Conservation (phyloP, 2,329 filamentous ascomycete species). For the Hymenoscyphus fructigenus region DNA sequence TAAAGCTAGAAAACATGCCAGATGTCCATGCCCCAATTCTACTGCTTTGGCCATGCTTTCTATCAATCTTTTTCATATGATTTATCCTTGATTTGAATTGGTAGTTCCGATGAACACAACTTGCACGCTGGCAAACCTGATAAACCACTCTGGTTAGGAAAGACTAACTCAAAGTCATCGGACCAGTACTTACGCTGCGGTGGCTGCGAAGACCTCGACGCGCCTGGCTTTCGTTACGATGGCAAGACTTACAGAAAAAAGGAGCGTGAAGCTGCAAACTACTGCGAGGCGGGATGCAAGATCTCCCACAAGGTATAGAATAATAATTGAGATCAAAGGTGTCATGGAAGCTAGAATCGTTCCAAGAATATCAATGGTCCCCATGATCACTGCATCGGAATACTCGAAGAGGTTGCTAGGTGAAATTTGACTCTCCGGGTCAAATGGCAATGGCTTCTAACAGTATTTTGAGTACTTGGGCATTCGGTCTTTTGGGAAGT, state of each 20-base stretch:
- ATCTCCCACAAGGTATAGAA: slow-evolving; percentile 24
- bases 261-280: slow-evolving; percentile 33
- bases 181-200: slow-evolving; percentile 32
- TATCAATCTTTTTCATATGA: background rate
- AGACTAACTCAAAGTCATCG: background rate
- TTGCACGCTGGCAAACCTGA: slow-evolving; percentile 17
- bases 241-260: slow-evolving; percentile 32
- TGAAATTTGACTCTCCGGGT: background rate
- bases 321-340: slow-evolving; percentile 26
- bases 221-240: slow-evolving; percentile 32
- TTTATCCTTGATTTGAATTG: background rate
- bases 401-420: slow-evolving; percentile 7
- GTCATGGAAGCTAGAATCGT: slow-evolving; percentile 24
- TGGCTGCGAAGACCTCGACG: slow-evolving; percentile 35
- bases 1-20: too few species aligned
- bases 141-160: background rate
- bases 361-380: slow-evolving; percentile 19
- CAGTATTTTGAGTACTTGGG: background rate
- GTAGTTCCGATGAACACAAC: slow-evolving; percentile 14
- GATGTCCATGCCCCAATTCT: too few species aligned
- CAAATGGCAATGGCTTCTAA: slow-evolving; percentile 8
- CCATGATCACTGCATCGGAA: slow-evolving; percentile 3
- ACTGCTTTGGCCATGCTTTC: background rate
- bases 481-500: background rate
- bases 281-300: slow-evolving; percentile 25